Evolutionary conservation across 164 flowering plant genomes (phyloP).

Genomic region (Taxillus chinensis): DNA sequence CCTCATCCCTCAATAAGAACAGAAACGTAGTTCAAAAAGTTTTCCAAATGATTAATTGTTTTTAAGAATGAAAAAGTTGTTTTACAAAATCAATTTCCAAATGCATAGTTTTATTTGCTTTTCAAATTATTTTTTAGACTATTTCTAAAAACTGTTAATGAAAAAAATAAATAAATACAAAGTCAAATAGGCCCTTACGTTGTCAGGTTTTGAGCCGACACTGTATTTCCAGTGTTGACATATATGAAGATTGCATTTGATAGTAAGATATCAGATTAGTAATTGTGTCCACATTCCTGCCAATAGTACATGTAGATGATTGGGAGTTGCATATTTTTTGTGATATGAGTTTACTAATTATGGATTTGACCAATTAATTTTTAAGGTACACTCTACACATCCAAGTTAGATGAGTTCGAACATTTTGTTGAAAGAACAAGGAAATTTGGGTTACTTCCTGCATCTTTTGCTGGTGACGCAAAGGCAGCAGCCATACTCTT

Average conservation of each 20-base stretch:
- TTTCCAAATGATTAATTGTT: too few species aligned
- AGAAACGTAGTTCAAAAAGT: too few species aligned
- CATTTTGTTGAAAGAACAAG: conserved; percentile 67
- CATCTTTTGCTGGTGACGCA: conserved; percentile 21
- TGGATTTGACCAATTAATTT: conserved; percentile 5
- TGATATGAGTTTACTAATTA: neutral
- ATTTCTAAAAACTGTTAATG: too few species aligned
- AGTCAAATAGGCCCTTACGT: too few species aligned
- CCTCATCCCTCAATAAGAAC: too few species aligned
- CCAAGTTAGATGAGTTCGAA: conserved; percentile 91
- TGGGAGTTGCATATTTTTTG: neutral
- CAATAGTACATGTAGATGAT: neutral
- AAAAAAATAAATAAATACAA: too few species aligned
- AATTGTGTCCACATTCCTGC: neutral
- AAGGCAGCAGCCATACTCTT: conserved; percentile 39
- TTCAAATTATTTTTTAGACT: too few species aligned
- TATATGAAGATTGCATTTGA: neutral
- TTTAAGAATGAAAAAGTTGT: too few species aligned
- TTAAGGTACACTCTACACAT: conserved; percentile 59
- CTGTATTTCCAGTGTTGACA: too few species aligned
- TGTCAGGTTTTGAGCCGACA: too few species aligned
- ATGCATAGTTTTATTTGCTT: too few species aligned
- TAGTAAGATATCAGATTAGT: neutral
- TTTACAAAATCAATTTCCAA: too few species aligned
- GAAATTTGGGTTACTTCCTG: conserved; percentile 52